Conservation (phyloP, 1,284 basidiomycete species). For the Puccinia coronata region DNA sequence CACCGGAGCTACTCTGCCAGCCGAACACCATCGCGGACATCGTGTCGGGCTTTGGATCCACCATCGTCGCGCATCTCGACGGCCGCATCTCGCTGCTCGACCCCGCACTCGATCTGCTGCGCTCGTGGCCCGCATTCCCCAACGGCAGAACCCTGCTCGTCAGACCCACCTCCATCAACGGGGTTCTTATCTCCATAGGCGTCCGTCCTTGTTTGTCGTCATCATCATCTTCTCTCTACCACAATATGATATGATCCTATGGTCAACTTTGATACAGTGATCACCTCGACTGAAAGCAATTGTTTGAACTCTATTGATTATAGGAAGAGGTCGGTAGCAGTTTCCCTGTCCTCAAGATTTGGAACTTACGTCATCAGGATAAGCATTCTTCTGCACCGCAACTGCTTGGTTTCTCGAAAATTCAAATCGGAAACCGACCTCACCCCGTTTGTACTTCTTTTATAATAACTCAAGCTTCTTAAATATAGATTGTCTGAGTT, state of each 20-base stretch:
- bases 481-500: background rate
- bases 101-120: constrained; percentile 70
- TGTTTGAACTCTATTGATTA: background rate
- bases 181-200: constrained; percentile 78
- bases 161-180: constrained; percentile 77
- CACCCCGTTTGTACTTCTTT: constrained; percentile 68
- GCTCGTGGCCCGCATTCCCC: constrained; percentile 54
- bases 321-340: constrained; percentile 76
- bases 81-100: constrained; percentile 75
- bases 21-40: constrained; percentile 72
- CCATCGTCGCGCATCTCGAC: constrained; percentile 77
- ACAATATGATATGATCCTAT: too few relatives aligned
- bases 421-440: constrained; percentile 74
- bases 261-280: too few relatives aligned
- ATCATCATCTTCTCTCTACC: constrained; percentile 33
- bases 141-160: constrained; percentile 67
- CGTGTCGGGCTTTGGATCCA: constrained; percentile 66
- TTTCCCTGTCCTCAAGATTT: constrained; percentile 81
- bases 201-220: constrained; percentile 62
- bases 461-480: background rate
- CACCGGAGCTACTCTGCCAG: constrained; percentile 76
- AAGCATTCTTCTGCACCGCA: constrained; percentile 70
- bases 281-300: constrained; percentile 16
- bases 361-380: constrained; percentile 77
- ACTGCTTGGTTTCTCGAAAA: constrained; percentile 73